Conservation (phyloP, 2,329 filamentous ascomycete genomes). For the Apiospora pterosperma region DNA sequence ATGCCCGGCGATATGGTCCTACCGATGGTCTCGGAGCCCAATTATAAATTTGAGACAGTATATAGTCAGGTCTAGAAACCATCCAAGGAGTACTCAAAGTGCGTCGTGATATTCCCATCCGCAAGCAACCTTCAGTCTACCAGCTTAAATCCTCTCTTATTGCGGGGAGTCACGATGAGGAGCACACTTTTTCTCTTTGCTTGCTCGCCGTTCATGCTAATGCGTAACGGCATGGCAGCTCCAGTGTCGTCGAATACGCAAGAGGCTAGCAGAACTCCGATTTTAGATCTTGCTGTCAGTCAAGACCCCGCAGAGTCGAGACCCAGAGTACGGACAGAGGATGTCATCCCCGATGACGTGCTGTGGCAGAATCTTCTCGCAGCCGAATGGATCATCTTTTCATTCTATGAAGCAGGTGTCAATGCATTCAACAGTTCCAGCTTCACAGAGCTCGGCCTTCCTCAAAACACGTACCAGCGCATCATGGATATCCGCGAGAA, state of each 20-base stretch:
- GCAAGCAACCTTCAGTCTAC: not conserved
- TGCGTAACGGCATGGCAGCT: not conserved
- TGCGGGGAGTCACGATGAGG: not conserved
- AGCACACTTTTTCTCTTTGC: not conserved
- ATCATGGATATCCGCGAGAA: conserved; percentile 38
- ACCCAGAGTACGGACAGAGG: not conserved
- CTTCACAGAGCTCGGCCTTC: conserved; percentile 28
- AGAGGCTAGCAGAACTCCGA: no score
- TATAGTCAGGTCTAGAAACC: not conserved
- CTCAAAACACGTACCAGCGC: conserved; percentile 31
- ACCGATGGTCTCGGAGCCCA: not conserved
- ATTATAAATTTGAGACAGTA: not conserved
- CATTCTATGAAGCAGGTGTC: conserved; percentile 39
- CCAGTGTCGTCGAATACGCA: not conserved
- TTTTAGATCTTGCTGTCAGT: not conserved
- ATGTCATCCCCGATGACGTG: no score
- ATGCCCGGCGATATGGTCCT: not conserved
- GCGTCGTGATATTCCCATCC: not conserved
- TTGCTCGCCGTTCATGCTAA: not conserved
- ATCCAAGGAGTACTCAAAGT: no score
- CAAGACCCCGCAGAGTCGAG: not conserved
- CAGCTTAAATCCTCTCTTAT: not conserved
- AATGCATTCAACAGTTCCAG: conserved; percentile 32
- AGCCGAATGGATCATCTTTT: conserved; percentile 42
- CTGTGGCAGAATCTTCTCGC: conserved; percentile 41